Base-by-base conservation (phyloP, 2,329 filamentous ascomycete species). In the Chrysosporium keratinophilum region DNA sequence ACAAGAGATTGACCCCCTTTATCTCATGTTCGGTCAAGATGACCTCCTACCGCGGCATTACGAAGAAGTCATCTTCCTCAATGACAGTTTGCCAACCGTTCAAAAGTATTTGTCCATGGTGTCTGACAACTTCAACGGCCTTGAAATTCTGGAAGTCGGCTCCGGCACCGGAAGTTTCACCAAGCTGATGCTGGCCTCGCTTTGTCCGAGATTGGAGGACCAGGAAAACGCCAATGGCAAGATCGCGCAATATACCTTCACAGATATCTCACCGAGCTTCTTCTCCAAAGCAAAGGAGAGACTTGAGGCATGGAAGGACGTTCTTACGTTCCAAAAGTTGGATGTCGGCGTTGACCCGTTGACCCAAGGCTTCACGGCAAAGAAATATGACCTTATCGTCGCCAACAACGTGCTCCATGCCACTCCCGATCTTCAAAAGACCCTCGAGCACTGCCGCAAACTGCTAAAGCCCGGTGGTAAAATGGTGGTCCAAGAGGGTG, bases 141-240 rank as follows among this genome's bases (percentile, higher is more conserved):
- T 52, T 15, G 34, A 46, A 23, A 67, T 76, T 39, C 55, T 77
- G 2, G 73, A 76, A 49, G 67, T 67, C 12, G 66, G 61, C 14
- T 73, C 70, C 6, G 75, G 75, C 1, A 74, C 71, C 3, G 75
- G 73, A 4, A 67, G 67, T 11, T 65, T 71, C 0, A 77, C 74
- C 0, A 59, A 64, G 1, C 52, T 52, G 1, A 61, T 76, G 7
- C 59, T 76, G 4, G 52, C 60, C 1, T 50, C 54, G 4, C 56
- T 75, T 14, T 65, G 62, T 1, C 50, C 50, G 10, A 45, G 50
- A 40, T 37, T 28, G 15, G 33, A 23, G 6, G 41, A 17, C 12
- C 33, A 37, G 12, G 23, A 52, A 10, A 19, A 39, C 3, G 34
- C 20, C 31, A 11, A 11, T 3, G 14, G 58, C 2, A 58, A 56